Percentiles rank a stretch among this genome's conserved stretches.
phyloP scores from a whole-genome alignment of 2,329 filamentous ascomycete genomes.

The Aureobasidium sp. region DNA sequence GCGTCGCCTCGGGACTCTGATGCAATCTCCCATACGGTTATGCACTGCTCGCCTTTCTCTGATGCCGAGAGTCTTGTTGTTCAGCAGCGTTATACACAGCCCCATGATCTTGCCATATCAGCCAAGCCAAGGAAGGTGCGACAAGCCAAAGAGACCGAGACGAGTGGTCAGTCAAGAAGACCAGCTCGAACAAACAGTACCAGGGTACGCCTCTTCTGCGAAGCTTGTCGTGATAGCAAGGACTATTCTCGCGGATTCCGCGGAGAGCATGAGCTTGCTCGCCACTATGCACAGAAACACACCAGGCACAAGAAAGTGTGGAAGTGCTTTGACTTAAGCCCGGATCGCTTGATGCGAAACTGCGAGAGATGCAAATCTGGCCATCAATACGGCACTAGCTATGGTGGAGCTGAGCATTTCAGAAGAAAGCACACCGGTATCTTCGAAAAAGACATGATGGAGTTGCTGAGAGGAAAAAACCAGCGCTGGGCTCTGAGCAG shows the following conservation, averaged over 20 bases:
- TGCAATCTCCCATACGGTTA: neutral
- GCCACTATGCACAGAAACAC: conserved; percentile 59
- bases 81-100: neutral
- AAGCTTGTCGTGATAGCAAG: conserved; percentile 47
- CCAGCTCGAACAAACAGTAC: conserved; percentile 44
- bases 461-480: conserved; percentile 7
- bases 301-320: conserved; percentile 51
- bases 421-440: conserved; percentile 59
- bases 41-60: neutral
- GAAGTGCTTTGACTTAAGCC: conserved; percentile 54
- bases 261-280: conserved; percentile 66
- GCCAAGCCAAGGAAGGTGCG: neutral
- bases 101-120: neutral
- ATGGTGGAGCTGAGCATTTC: conserved; percentile 89
- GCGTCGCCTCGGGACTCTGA: neutral
- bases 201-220: conserved; percentile 57
- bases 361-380: conserved; percentile 74
- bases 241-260: conserved; percentile 73
- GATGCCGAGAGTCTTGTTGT: neutral
- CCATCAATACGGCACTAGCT: conserved; percentile 85
- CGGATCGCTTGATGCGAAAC: conserved; percentile 59
- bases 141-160: neutral
- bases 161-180: neutral
- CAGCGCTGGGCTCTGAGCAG: conserved; percentile 5
- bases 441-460: conserved; percentile 7